These are phyloP conservation scores for Spirogloea muscicola DNA, from an alignment of 139 green algal species.

Conservation along the genomic window DNA sequence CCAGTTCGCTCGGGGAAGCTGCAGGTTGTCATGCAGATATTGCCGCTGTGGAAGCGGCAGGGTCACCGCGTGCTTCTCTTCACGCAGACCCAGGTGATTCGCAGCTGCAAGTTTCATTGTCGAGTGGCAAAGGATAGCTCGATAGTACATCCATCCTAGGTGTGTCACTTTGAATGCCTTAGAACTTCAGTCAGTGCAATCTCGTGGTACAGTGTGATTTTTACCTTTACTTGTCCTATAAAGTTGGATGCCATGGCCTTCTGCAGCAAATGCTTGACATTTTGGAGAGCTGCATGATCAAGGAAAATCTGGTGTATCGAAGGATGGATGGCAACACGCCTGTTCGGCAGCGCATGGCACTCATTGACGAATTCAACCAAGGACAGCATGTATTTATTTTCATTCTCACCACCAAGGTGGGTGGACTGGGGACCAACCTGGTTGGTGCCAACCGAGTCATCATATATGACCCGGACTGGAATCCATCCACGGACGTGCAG, in stretches of 20 bases:
- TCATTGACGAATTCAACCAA: constrained; percentile 70
- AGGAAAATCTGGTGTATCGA: constrained; percentile 65
- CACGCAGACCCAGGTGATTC: constrained; percentile 63
- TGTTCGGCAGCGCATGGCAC: constrained; percentile 60
- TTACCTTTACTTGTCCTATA: neutral
- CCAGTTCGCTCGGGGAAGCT: constrained; percentile 79
- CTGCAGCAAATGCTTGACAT: constrained; percentile 99
- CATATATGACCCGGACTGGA: constrained; percentile 98
- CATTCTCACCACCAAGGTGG: constrained; percentile 91
- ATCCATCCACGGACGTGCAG: constrained; percentile 84
- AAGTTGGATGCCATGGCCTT: no score
- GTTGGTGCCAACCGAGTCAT: constrained; percentile 85
- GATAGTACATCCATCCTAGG: no score
- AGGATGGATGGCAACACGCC: constrained; percentile 91
- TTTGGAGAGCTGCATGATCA: constrained; percentile 68
- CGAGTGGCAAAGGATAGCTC: neutral
- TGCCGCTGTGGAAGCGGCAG: constrained; percentile 70
- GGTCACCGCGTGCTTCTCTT: constrained; percentile 66
- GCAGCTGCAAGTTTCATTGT: neutral
- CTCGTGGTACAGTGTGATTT: no score
- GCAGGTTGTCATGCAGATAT: constrained; percentile 63
- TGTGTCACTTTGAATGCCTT: no score
- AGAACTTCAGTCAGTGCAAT: no score
- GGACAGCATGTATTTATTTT: constrained; percentile 70
- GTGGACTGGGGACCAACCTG: constrained; percentile 94